These are phyloP conservation scores for Leishmania mexicana DNA, from an alignment of 208 protist genomes.

Conservation along the genomic window DNA sequence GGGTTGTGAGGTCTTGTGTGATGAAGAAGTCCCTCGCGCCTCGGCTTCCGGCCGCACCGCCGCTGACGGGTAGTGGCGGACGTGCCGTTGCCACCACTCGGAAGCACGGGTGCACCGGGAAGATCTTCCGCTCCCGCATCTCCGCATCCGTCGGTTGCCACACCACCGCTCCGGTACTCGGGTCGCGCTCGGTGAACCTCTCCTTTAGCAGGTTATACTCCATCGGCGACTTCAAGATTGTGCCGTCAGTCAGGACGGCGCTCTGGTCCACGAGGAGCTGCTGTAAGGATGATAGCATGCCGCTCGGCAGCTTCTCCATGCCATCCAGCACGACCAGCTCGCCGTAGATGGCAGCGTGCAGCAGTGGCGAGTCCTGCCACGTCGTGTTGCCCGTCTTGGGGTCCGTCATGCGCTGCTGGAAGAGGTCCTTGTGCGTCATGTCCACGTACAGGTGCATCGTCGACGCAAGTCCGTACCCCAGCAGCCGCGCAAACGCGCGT, in stretches of 20 bases:
- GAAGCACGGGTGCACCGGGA: constrained; percentile 91
- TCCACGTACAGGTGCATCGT: constrained; percentile 93
- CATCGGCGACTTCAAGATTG: constrained; percentile 64
- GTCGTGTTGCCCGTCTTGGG: constrained; percentile 78
- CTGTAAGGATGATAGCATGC: constrained; percentile 81
- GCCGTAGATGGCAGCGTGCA: constrained; percentile 86
- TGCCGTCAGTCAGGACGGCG: constrained; percentile 84
- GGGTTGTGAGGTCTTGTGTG: constrained; percentile 77
- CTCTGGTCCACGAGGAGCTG: constrained; percentile 83
- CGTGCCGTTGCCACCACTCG: constrained; percentile 87
- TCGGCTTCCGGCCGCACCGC: constrained; percentile 17
- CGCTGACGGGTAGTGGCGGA: constrained; percentile 28
- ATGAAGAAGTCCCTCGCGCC: constrained; percentile 54
- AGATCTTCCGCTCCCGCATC: constrained; percentile 61
- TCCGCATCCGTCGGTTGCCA: constrained; percentile 40
- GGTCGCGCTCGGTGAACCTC: constrained; percentile 28
- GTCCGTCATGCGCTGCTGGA: constrained; percentile 92
- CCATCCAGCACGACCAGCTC: constrained; percentile 92
- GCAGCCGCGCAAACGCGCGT: constrained; percentile 66
- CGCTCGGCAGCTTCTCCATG: constrained; percentile 83
- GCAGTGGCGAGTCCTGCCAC: constrained; percentile 88
- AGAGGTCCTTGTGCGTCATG: constrained; percentile 95
- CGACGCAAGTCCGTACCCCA: constrained; percentile 63
- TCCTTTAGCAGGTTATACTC: constrained; percentile 72
- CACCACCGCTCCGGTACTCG: constrained; percentile 12